Conservation (phyloP, 768 basidiomycete species). For the Suillus variegatus region DNA sequence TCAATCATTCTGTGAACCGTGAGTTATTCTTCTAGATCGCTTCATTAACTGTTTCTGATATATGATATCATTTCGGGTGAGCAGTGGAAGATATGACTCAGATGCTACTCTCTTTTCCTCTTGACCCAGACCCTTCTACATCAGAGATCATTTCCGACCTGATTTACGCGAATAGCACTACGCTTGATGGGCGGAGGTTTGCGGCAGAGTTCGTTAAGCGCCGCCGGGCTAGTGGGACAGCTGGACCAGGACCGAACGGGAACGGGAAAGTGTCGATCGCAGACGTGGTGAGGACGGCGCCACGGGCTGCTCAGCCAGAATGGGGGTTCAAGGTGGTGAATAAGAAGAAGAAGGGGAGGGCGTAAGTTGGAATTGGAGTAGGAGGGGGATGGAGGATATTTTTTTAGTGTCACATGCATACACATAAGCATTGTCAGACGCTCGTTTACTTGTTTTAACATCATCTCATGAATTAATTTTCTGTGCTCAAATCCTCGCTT, state of each 20-base stretch:
- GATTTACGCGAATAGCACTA: constrained; percentile 93
- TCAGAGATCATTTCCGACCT: constrained; percentile 93
- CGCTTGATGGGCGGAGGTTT: constrained; percentile 92
- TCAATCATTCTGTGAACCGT: constrained; percentile 59
- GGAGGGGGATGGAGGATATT: neutral
- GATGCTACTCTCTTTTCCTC: constrained; percentile 92
- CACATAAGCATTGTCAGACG: neutral
- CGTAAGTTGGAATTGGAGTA: constrained; percentile 34
- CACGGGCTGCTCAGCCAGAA: constrained; percentile 72
- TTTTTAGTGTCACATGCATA: neutral
- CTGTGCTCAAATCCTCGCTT: neutral
- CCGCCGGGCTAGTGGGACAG: constrained; percentile 77
- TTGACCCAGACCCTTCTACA: constrained; percentile 82
- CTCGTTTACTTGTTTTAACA: neutral
- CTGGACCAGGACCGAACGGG: constrained; percentile 30
- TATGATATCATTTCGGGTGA: neutral
- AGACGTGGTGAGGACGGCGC: constrained; percentile 88
- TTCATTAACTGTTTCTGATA: neutral
- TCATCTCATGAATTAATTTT: constrained; percentile 7
- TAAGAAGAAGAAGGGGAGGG: constrained; percentile 88
- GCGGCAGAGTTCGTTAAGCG: constrained; percentile 88
- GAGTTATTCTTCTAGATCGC: constrained; percentile 22
- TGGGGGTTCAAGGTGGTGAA: constrained; percentile 95
- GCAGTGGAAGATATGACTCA: constrained; percentile 95
- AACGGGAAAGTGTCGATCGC: constrained; percentile 73